Base-by-base conservation (phyloP, 495 filamentous ascomycete genomes). In the Chlorociboria aeruginascens region DNA sequence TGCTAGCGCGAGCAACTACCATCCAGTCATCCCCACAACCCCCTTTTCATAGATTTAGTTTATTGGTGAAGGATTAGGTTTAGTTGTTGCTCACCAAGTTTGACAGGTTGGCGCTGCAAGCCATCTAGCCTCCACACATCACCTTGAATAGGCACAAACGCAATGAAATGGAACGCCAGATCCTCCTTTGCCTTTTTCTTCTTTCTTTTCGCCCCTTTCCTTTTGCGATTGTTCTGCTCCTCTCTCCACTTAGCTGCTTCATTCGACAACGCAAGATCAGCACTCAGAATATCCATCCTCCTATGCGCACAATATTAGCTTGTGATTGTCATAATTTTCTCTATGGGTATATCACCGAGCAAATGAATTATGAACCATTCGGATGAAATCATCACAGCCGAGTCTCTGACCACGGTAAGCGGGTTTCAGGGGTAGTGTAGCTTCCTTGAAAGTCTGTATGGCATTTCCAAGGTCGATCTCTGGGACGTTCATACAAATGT, bases 51-150 rank as follows among this genome's bases (percentile, higher is more conserved):
- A 11, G 32, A 20, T 40, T 40, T 40, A n/a, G 30, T 11, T 25
- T 25, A 25, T 25, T 4, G 4, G 20, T 25, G 1, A 25, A 25
- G 20, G 20, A 25, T 25, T 4, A 25, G 4, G 20, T 25, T 13
- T 40, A 33, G 34, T 32, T 4, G 2, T 25, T 16, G 61, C 68
- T 56, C 66, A 82, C 87, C 85, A 31, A 95, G 66, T 48, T 73
- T 72, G 35, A 80, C 70, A 10, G 92, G 92, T 52, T 80, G 76
- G 30, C 68, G 66, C 62, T 89, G 77, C 6, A 98, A 69, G 2
- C 92, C 92, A 59, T 98, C 92, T 6, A 98, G 79, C 51, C 87
- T 85, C 87, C 89, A 98, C 12, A 95, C 72, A 32, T 77, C 68
- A 6, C 76, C 79, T 34, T 77, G 69, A 13, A 82, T 73, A 10